Percentiles rank a stretch among this genome's conserved stretches.
Conservation (phyloP, 164 flowering plant species). For the Akebia trifoliata region DNA sequence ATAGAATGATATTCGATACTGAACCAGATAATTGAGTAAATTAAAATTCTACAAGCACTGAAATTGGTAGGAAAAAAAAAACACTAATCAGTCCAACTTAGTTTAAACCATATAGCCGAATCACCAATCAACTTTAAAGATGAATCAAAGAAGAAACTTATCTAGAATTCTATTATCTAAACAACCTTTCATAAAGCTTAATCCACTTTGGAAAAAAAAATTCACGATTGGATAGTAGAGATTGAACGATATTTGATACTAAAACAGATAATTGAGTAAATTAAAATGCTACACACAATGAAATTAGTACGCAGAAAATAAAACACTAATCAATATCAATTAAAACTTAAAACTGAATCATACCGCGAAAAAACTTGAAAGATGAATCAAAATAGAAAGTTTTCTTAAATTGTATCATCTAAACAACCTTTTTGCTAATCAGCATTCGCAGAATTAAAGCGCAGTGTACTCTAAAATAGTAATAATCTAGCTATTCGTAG, state of each 20-base stretch:
- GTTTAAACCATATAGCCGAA: not conserved
- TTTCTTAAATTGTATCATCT: too few species aligned
- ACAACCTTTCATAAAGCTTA: not conserved
- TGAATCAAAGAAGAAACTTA: too few species aligned
- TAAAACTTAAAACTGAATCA: not conserved
- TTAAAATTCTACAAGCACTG: not conserved
- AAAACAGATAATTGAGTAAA: too few species aligned
- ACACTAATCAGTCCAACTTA: not conserved
- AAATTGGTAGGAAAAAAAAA: not conserved
- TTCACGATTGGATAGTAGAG: too few species aligned
- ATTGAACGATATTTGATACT: too few species aligned
- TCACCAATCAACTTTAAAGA: not conserved
- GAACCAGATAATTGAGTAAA: not conserved
- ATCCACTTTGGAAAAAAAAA: not conserved
- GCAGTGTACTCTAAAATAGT: not conserved
- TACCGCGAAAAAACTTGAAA: too few species aligned
- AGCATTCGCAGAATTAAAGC: not conserved
- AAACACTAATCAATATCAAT: not conserved
- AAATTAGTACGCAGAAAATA: too few species aligned
- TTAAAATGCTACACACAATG: too few species aligned
- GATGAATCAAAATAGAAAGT: too few species aligned
- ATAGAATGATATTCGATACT: too few species aligned
- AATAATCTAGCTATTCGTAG: not conserved
- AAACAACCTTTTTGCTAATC: too few species aligned
- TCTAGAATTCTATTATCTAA: too few species aligned